Evolutionary conservation across 2,329 filamentous ascomycete genomes (phyloP).

Genomic region (Coleophoma eucalyptorum): DNA sequence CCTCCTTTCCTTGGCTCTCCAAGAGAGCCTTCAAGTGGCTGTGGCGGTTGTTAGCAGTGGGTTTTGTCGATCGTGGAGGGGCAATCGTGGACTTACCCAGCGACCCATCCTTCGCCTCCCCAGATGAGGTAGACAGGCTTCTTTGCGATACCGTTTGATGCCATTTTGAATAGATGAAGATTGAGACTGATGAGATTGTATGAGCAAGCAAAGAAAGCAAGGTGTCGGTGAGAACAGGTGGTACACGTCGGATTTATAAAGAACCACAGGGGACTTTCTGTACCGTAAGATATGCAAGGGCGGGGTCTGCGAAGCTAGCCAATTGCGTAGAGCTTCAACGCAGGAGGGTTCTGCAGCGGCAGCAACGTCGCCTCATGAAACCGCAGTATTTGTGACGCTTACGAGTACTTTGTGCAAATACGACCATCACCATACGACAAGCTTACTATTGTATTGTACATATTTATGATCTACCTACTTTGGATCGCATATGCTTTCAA

Average conservation of each 20-base stretch:
- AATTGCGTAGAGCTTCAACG: no score
- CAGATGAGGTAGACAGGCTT: constrained; percentile 55
- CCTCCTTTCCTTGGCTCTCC: constrained; percentile 55
- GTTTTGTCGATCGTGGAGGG: background rate
- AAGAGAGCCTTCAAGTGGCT: constrained; percentile 54
- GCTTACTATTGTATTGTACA: no score
- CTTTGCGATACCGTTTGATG: constrained; percentile 13
- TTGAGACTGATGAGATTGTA: constrained; percentile 1
- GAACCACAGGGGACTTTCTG: background rate
- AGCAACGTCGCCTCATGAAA: no score
- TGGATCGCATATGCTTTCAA: no score
- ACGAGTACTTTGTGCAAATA: no score
- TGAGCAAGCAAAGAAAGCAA: constrained; percentile 2
- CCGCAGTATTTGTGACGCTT: no score
- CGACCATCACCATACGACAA: no score
- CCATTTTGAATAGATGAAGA: constrained; percentile 11
- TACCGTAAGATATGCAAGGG: background rate
- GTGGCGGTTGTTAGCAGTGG: background rate
- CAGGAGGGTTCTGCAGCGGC: no score
- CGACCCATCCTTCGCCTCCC: constrained; percentile 61
- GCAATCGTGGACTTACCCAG: constrained; percentile 30
- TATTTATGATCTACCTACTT: no score
- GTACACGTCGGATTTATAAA: background rate
- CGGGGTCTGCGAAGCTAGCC: background rate
- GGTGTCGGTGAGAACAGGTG: constrained; percentile 3